Percentiles rank a stretch among this genome's conserved stretches.
Evolutionary conservation across 805 yeast genomes (phyloP).

Genomic region (Brettanomyces sp.): DNA sequence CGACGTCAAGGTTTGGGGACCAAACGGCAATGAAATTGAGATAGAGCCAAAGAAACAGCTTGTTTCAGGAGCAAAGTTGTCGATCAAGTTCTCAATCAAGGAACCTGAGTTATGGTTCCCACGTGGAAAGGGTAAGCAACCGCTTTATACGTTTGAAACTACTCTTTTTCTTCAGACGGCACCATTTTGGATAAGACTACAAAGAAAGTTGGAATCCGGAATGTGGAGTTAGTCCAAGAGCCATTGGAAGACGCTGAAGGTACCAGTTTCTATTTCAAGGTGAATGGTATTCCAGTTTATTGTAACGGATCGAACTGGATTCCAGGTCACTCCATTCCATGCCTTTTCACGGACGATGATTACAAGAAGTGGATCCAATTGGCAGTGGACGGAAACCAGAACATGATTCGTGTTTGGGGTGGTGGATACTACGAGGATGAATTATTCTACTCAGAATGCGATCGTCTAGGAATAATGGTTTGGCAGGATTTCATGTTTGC

Average conservation of each 20-base stretch:
- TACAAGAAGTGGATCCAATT: slow-evolving; percentile 29
- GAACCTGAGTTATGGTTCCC: slow-evolving; percentile 35
- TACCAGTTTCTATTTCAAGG: slow-evolving; percentile 31
- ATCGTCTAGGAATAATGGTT: slow-evolving; percentile 33
- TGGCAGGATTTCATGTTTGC: slow-evolving; percentile 56
- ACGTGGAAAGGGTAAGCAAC: slow-evolving; percentile 27
- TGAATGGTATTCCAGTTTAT: slow-evolving; percentile 32
- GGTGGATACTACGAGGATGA: slow-evolving; percentile 40
- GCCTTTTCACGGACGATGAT: slow-evolving; percentile 25
- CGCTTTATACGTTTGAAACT: slow-evolving; percentile 22
- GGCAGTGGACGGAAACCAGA: slow-evolving; percentile 31
- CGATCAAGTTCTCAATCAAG: background rate
- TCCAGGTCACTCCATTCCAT: slow-evolving; percentile 34
- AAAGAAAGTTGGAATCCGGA: slow-evolving; percentile 30
- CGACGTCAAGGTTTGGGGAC: background rate
- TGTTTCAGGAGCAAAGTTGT: background rate
- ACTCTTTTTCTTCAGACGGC: slow-evolving; percentile 2
- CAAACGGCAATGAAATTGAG: background rate
- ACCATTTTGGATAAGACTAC: slow-evolving; percentile 8
- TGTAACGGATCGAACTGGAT: slow-evolving; percentile 39
- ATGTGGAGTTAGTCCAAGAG: slow-evolving; percentile 31
- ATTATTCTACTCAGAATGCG: slow-evolving; percentile 34
- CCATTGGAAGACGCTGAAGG: slow-evolving; percentile 24
- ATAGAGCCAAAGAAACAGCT: background rate
- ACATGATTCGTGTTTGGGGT: slow-evolving; percentile 41